Base-by-base conservation (phyloP, 805 yeast species). In the Lachancea nothofagi region DNA sequence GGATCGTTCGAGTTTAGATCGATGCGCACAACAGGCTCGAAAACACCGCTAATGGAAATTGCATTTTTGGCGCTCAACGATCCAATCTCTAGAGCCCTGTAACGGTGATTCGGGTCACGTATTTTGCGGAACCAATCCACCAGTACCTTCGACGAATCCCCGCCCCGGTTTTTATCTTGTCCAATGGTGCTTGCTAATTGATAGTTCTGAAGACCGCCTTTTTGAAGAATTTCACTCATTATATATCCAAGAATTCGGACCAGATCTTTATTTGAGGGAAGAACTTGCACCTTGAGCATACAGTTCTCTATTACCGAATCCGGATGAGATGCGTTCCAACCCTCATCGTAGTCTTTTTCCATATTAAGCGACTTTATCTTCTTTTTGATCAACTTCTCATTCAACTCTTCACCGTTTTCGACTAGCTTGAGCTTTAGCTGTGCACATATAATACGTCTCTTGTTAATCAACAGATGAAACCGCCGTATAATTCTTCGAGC, bases 141-240 rank as follows among this genome's bases (percentile, higher is more conserved):
- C 32, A 90, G 64, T 51, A 79, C 69, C 49, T 81, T 84, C 2
- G 96, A 87, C 0, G 96, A 86, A 55, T 90, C 98, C 1, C 96
- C 95, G 0, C 98, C 97, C 46, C 97, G 60, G 33, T 71, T 70
- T 0, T 61, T 57, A 42, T 77, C 75, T 53, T 90, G 98, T 0
- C 98, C 98, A 36, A 78, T 76, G 1, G 83, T 74, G 2, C 96
- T 85, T 0, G 97, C 97, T 15, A 70, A 61, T 54, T 90, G 98
- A 57, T 90, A 90, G 8, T 75, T 74, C 36, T 77, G 71, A 2
- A 90, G 58, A 0, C 96, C 97, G 0, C 96, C 97, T 30, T 78
- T 66, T 29, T 65, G 69, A 7, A 66, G 66, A 3, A 83, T 71
- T 53, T 84, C 88, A 2, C 67, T 71, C 45, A 78, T 81, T 5